A percentile compares a stretch with the other conserved stretches of the same genome.
phyloP scores from a whole-genome alignment of 1,284 basidiomycete genomes.

The Irpex sp. region DNA sequence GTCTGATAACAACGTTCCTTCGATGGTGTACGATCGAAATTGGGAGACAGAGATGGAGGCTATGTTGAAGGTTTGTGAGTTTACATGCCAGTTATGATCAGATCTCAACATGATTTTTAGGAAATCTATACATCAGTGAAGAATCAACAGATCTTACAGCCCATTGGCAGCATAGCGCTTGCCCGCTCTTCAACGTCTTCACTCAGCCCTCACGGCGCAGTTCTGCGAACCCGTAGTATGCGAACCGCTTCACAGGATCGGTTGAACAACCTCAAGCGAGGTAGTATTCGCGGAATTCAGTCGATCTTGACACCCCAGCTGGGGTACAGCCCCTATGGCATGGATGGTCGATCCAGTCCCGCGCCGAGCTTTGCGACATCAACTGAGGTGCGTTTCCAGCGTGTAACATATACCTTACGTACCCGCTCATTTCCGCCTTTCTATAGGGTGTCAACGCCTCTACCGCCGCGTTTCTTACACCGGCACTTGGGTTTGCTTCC shows the following conservation, averaged over 20 bases:
- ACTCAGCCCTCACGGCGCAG: conserved; percentile 42
- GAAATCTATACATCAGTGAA: conserved; percentile 95
- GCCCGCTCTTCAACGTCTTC: conserved; percentile 52
- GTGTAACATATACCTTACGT: background rate
- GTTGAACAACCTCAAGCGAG: conserved; percentile 78
- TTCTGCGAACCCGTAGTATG: conserved; percentile 65
- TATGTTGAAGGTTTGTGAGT: conserved; percentile 67
- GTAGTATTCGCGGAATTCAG: conserved; percentile 84
- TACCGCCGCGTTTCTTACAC: conserved; percentile 56
- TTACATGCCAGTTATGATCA: conserved; percentile 7
- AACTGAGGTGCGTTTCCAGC: conserved; percentile 56
- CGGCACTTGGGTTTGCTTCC: conserved; percentile 90
- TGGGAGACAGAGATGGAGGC: conserved; percentile 88
- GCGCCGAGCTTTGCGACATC: conserved; percentile 87
- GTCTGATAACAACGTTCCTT: conserved; percentile 26
- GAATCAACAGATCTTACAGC: conserved; percentile 87
- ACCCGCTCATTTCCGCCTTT: background rate
- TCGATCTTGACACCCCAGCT: conserved; percentile 64
- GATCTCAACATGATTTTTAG: conserved; percentile 34
- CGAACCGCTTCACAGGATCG: conserved; percentile 61
- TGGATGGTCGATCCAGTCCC: conserved; percentile 84
- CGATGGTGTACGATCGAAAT: conserved; percentile 52
- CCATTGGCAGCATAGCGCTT: conserved; percentile 42
- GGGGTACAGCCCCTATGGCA: conserved; percentile 69
- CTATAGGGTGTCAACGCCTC: conserved; percentile 34